phyloP scores from a whole-genome alignment of 1,284 basidiomycete genomes.

The Anthracocystis walkeri region DNA sequence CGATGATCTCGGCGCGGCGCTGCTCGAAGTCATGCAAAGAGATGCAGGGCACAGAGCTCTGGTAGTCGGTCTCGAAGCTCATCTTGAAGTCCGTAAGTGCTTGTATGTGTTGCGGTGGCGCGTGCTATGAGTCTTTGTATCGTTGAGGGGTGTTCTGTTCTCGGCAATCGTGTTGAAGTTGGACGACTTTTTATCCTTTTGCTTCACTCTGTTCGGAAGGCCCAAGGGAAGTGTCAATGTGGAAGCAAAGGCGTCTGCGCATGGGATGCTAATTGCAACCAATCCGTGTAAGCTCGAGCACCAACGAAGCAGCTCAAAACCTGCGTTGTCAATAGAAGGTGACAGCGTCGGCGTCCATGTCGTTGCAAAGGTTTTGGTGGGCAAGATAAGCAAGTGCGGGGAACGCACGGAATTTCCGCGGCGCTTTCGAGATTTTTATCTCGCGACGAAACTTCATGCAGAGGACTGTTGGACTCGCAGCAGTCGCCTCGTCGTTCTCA shows the following conservation, averaged over 20 bases:
- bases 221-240: not conserved
- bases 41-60: slow-evolving; percentile 51
- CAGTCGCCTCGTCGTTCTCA: slow-evolving; percentile 15
- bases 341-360: slow-evolving; percentile 4
- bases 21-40: slow-evolving; percentile 53
- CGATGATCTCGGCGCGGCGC: slow-evolving; percentile 58
- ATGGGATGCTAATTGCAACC: too few species aligned
- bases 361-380: not conserved
- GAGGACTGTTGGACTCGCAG: too few species aligned
- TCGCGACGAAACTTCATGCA: not conserved
- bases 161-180: not conserved
- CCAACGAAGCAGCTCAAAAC: not conserved
- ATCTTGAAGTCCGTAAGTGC: not conserved
- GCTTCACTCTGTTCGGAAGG: not conserved
- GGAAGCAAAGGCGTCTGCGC: too few species aligned
- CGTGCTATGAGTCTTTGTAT: not conserved
- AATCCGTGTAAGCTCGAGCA: not conserved
- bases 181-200: slow-evolving; percentile 2
- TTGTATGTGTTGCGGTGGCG: not conserved
- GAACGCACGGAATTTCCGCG: slow-evolving; percentile 19
- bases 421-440: slow-evolving; percentile 1
- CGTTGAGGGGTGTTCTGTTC: not conserved
- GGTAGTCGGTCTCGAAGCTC: slow-evolving; percentile 28
- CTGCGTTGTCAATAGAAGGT: not conserved
- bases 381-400: slow-evolving; percentile 16